A percentile compares a stretch with the other conserved stretches of the same genome.
Evolutionary conservation across 305 asterid species (phyloP).

Genomic region (Fraxinus paxiana): DNA sequence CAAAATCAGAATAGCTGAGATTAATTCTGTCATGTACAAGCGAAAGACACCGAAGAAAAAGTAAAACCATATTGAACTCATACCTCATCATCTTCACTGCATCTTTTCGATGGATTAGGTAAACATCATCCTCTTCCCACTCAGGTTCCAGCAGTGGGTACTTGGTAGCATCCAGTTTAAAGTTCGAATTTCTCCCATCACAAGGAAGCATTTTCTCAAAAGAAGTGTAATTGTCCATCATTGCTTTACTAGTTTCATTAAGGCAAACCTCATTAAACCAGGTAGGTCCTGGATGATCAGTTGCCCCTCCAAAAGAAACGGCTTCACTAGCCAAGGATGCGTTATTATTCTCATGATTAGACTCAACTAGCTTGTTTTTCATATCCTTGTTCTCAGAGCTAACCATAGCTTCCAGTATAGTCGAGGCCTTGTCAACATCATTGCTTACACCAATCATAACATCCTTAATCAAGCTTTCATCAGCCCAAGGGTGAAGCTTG

Average conservation of each 20-base stretch:
- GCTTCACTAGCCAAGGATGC: conserved; percentile 22
- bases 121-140: conserved; percentile 82
- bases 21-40: background rate
- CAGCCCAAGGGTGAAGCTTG: conserved; percentile 59
- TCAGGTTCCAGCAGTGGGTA: conserved; percentile 54
- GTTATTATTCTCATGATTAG: conserved; percentile 12
- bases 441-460: conserved; percentile 56
- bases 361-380: conserved; percentile 9
- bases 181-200: conserved; percentile 23
- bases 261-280: conserved; percentile 12
- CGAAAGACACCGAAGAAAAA: conserved; percentile 7
- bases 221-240: conserved; percentile 17
- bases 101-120: conserved; percentile 62
- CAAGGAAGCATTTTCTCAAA: conserved; percentile 9
- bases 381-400: conserved; percentile 28
- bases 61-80: background rate
- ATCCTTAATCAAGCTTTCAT: conserved; percentile 63
- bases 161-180: conserved; percentile 25
- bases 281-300: conserved; percentile 19
- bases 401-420: conserved; percentile 48
- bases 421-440: conserved; percentile 44
- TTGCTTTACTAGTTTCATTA: conserved; percentile 8
- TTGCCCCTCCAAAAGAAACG: conserved; percentile 19
- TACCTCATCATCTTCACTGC: conserved; percentile 72
- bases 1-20: background rate